A percentile compares a stretch with the other conserved stretches of the same genome.
These are phyloP conservation scores for Rhodosporidiobolus odoratus DNA, from an alignment of 768 basidiomycete species.

Conservation along the genomic window DNA sequence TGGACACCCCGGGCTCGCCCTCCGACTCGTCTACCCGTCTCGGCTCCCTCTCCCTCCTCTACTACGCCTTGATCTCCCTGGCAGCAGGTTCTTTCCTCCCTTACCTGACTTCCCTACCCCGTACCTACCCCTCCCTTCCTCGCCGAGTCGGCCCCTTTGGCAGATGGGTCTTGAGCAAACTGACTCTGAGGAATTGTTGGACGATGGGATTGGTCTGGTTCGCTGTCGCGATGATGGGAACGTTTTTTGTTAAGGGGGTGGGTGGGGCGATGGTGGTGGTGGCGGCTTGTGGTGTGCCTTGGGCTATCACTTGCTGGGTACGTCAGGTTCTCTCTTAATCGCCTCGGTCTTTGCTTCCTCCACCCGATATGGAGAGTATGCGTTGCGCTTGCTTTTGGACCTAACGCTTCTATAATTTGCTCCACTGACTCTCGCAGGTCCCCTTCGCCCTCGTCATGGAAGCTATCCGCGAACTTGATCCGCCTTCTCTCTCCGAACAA, in stretches of 20 bases:
- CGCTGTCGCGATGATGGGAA: slow-evolving; percentile 65
- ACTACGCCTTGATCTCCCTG: slow-evolving; percentile 67
- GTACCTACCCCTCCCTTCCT: slow-evolving; percentile 6
- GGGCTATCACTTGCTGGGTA: slow-evolving; percentile 87
- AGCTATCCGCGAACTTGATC: slow-evolving; percentile 16
- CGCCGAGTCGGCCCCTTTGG: background rate
- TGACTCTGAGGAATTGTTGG: slow-evolving; percentile 50
- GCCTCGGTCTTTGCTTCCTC: slow-evolving; percentile 49
- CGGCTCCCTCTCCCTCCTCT: slow-evolving; percentile 77
- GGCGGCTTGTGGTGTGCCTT: slow-evolving; percentile 76
- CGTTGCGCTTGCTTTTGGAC: background rate
- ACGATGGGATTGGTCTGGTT: slow-evolving; percentile 67
- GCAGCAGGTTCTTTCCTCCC: slow-evolving; percentile 66
- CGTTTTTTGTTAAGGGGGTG: slow-evolving; percentile 51
- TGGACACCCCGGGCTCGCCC: slow-evolving; percentile 40
- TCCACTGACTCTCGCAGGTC: slow-evolving; percentile 8
- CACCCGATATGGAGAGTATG: background rate
- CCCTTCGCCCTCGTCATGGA: slow-evolving; percentile 34
- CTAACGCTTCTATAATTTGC: background rate
- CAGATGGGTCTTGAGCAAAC: background rate
- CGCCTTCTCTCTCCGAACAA: background rate
- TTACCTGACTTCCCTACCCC: slow-evolving; percentile 49
- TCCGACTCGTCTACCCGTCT: slow-evolving; percentile 66
- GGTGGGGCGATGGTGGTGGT: slow-evolving; percentile 70
- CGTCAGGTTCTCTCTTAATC: slow-evolving; percentile 64